Evolutionary conservation across 108 stramenopile species (phyloP).

Genomic region (Conticribra weissflogii): DNA sequence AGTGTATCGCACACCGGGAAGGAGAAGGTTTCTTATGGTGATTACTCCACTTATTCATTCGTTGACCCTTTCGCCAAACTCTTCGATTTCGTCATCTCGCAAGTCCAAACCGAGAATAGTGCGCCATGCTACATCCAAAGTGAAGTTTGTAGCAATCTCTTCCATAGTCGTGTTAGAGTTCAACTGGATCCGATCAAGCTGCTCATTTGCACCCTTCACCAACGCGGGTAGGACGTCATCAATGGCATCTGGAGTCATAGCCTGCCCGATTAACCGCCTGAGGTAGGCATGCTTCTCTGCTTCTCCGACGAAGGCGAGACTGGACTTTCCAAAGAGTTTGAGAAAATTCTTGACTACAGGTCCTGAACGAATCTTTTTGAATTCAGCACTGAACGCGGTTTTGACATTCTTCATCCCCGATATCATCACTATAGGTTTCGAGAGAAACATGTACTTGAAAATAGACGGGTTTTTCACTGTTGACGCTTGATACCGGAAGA

Average conservation of each 20-base stretch:
- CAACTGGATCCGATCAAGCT: constrained; percentile 29
- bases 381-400: constrained; percentile 43
- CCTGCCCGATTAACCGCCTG: constrained; percentile 30
- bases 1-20: constrained; percentile 10
- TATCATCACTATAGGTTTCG: constrained; percentile 40
- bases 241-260: constrained; percentile 47
- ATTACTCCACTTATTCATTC: constrained; percentile 44
- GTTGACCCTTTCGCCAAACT: constrained; percentile 32
- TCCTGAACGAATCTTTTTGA: constrained; percentile 35
- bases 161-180: constrained; percentile 20
- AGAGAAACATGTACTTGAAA: constrained; percentile 30
- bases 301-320: constrained; percentile 25
- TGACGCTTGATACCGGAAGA: constrained; percentile 21
- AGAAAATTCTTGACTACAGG: not conserved
- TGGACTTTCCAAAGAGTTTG: constrained; percentile 20
- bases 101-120: constrained; percentile 51
- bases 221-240: constrained; percentile 38
- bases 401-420: constrained; percentile 50
- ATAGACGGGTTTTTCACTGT: constrained; percentile 7
- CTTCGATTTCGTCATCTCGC: constrained; percentile 41
- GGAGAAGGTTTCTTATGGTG: constrained; percentile 8
- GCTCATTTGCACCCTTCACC: constrained; percentile 23
- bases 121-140: constrained; percentile 57
- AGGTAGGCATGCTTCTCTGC: constrained; percentile 34
- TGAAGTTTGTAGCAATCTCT: constrained; percentile 23